These are phyloP conservation scores for Coemansia sp. DNA, from an alignment of 192 early-diverging fungal genomes.

Conservation along the genomic window DNA sequence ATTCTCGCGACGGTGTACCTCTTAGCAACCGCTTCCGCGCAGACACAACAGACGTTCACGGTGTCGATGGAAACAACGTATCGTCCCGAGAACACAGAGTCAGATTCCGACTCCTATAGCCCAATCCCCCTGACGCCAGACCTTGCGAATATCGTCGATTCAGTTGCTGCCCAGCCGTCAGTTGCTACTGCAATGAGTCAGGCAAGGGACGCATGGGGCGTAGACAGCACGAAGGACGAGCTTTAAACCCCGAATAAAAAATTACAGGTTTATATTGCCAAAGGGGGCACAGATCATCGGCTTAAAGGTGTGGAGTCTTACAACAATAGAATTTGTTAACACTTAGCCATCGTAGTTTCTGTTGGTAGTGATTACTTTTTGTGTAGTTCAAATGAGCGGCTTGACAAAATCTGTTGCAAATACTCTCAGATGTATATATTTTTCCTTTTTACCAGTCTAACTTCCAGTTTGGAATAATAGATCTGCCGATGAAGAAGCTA, in stretches of 20 bases:
- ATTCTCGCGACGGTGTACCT: not conserved
- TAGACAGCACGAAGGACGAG: slow-evolving; percentile 20
- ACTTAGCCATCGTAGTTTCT: too few species aligned
- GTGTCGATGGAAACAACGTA: slow-evolving; percentile 35
- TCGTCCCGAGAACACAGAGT: slow-evolving; percentile 28
- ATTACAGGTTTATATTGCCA: too few species aligned
- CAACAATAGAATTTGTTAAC: too few species aligned
- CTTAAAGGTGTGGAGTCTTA: too few species aligned
- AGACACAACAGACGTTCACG: slow-evolving; percentile 15
- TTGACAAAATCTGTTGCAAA: too few species aligned
- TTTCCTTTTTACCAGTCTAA: not conserved
- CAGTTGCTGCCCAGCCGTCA: slow-evolving; percentile 36
- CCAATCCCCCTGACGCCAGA: slow-evolving; percentile 47
- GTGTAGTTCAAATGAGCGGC: too few species aligned
- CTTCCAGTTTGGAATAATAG: too few species aligned
- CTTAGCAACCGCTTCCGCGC: not conserved
- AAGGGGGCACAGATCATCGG: too few species aligned
- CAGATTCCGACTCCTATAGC: slow-evolving; percentile 21
- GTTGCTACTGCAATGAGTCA: slow-evolving; percentile 36
- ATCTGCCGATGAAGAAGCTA: not conserved
- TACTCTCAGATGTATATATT: too few species aligned
- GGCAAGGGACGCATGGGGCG: slow-evolving; percentile 14
- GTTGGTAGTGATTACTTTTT: too few species aligned
- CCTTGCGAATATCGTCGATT: slow-evolving; percentile 34
- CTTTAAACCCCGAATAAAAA: slow-evolving; percentile 14